Conservation (phyloP, 2,329 filamentous ascomycete species). For the Xylariaceae sp. region DNA sequence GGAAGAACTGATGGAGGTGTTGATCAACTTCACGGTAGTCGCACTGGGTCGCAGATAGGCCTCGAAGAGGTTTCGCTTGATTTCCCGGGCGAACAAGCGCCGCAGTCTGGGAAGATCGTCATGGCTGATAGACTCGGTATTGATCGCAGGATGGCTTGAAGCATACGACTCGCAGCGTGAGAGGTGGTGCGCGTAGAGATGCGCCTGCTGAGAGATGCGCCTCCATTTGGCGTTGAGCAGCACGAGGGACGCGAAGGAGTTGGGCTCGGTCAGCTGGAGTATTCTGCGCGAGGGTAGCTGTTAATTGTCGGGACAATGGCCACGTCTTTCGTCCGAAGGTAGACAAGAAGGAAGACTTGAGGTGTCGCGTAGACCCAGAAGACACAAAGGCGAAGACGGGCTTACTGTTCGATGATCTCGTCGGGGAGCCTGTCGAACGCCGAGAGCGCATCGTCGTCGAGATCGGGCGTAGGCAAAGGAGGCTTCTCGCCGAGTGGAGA, state of each 20-base stretch:
- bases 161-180: conserved; percentile 52
- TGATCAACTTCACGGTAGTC: conserved; percentile 72
- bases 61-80: conserved; percentile 71
- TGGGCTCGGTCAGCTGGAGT: conserved; percentile 50
- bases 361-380: too few species aligned
- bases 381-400: too few species aligned
- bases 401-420: conserved; percentile 63
- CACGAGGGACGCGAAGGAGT: conserved; percentile 59
- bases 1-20: conserved; percentile 75
- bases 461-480: conserved; percentile 1
- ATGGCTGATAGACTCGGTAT: conserved; percentile 31
- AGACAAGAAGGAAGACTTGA: too few species aligned
- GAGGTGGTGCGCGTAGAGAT: conserved; percentile 57
- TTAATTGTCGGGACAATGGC: conserved; percentile 5
- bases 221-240: conserved; percentile 61
- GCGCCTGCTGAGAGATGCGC: conserved; percentile 52
- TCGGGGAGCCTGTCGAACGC: conserved; percentile 54
- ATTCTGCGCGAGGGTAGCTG: conserved; percentile 41
- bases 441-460: conserved; percentile 15
- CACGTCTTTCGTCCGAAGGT: too few species aligned
- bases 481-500: conserved; percentile 9
- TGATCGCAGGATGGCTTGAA: conserved; percentile 34
- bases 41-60: conserved; percentile 62
- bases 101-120: conserved; percentile 54
- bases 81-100: conserved; percentile 58